These are phyloP conservation scores for Backusella mclennaniae DNA, from an alignment of 192 early-diverging fungal species.

Conservation along the genomic window DNA sequence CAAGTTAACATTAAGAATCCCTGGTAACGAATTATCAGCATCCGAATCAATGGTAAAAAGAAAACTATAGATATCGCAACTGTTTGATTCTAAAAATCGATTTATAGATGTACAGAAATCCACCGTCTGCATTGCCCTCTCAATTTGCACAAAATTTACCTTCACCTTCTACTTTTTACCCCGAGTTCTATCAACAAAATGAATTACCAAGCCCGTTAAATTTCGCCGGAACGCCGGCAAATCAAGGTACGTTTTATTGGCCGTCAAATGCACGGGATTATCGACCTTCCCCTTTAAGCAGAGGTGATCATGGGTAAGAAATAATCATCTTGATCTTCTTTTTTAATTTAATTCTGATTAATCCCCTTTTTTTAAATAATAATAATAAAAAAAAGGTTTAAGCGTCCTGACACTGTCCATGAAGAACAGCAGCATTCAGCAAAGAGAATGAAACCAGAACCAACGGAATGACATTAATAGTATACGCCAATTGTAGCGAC, in stretches of 20 bases:
- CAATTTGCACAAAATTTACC: constrained; percentile 71
- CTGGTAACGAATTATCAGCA: neutral
- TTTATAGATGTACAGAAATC: constrained; percentile 15
- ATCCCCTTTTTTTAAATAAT: neutral
- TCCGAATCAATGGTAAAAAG: constrained; percentile 3
- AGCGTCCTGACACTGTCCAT: neutral
- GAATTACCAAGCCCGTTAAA: constrained; percentile 75
- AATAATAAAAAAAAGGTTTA: neutral
- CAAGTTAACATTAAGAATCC: constrained; percentile 13
- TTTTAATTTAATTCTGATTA: neutral
- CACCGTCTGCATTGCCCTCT: constrained; percentile 66
- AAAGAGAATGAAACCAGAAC: constrained; percentile 8
- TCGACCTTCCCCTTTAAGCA: constrained; percentile 47
- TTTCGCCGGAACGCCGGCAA: constrained; percentile 70
- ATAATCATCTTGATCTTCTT: neutral
- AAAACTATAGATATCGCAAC: neutral
- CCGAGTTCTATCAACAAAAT: constrained; percentile 68
- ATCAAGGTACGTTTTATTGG: constrained; percentile 69
- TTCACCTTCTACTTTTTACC: constrained; percentile 76
- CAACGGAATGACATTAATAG: neutral
- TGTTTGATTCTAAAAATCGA: neutral
- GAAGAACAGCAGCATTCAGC: neutral
- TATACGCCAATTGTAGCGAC: neutral
- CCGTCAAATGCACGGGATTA: constrained; percentile 50
- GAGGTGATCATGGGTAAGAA: neutral